These are phyloP conservation scores for Saprolegnia parasitica DNA, from an alignment of 352 stramenopile genomes.

Conservation along the genomic window DNA sequence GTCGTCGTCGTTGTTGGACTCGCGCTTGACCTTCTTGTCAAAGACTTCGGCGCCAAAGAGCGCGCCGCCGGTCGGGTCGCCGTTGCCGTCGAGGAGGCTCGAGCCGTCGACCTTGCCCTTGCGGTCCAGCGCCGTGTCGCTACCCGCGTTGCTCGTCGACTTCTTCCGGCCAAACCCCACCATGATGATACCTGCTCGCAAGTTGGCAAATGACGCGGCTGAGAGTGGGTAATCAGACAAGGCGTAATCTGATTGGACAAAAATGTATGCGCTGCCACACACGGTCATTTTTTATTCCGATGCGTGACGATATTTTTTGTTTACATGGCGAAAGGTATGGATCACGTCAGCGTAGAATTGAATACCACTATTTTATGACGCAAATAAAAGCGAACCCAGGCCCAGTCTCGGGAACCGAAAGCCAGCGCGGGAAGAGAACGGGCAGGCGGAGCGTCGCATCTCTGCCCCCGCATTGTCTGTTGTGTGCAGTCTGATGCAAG, in stretches of 20 bases:
- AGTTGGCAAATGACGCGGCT: conserved; percentile 19
- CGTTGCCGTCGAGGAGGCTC: conserved; percentile 76
- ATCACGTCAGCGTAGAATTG: too few relatives aligned
- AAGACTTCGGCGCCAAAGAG: conserved; percentile 58
- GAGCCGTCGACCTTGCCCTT: conserved; percentile 81
- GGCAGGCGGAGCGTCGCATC: too few relatives aligned
- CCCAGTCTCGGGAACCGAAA: too few relatives aligned
- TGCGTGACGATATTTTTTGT: too few relatives aligned
- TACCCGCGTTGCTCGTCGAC: conserved; percentile 62
- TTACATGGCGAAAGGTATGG: too few relatives aligned
- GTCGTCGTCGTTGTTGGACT: conserved; percentile 54
- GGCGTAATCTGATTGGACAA: not conserved
- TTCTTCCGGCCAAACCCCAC: conserved; percentile 84
- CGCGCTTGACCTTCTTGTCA: conserved; percentile 33
- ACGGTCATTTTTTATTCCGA: not conserved
- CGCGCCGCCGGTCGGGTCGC: conserved; percentile 61
- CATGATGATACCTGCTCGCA: conserved; percentile 34
- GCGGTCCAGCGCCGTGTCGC: conserved; percentile 67
- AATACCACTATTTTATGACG: too few relatives aligned
- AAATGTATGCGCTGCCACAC: not conserved
- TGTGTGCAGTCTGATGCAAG: too few relatives aligned
- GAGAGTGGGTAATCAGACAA: not conserved
- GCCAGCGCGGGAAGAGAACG: too few relatives aligned
- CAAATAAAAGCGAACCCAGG: too few relatives aligned
- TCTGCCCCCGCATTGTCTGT: too few relatives aligned